Percentiles rank a stretch among this genome's conserved stretches.
These are phyloP conservation scores for Euphorbia lathyris DNA, from an alignment of 345 rosid species.

Conservation along the genomic window DNA sequence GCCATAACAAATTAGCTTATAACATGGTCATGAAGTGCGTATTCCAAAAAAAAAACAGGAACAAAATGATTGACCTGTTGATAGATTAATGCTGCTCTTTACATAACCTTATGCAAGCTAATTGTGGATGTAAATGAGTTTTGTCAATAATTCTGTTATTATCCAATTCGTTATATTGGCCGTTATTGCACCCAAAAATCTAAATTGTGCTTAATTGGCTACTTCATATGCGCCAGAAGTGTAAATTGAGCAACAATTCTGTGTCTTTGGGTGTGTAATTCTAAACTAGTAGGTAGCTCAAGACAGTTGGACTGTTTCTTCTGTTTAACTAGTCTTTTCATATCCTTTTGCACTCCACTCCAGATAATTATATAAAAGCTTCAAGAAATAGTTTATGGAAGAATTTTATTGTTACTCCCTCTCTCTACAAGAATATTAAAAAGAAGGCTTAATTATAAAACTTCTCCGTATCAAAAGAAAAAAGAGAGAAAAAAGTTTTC, in stretches of 20 bases:
- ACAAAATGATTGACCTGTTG: not conserved
- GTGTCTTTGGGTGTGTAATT: not conserved
- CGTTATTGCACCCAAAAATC: not conserved
- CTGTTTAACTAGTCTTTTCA: not conserved
- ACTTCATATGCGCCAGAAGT: not conserved
- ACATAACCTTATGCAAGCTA: not conserved
- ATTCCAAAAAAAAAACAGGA: not conserved
- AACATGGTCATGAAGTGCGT: not conserved
- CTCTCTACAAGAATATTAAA: not conserved
- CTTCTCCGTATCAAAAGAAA: no score
- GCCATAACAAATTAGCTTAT: not conserved
- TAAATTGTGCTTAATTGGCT: not conserved
- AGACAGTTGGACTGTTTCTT: not conserved
- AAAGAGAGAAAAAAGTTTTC: no score
- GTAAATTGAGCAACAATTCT: not conserved
- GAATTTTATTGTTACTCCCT: not conserved
- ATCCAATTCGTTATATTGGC: not conserved
- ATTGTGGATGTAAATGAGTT: not conserved
- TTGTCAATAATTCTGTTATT: not conserved
- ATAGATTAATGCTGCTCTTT: not conserved
- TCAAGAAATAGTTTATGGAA: not conserved
- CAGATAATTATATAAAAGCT: not conserved
- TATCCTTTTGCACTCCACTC: not conserved
- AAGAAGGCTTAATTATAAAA: not conserved
- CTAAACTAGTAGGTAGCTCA: not conserved